Percentiles rank a stretch among this genome's conserved stretches.
These are phyloP conservation scores for Polyporus arcularius DNA, from an alignment of 768 basidiomycete species.

Conservation along the genomic window DNA sequence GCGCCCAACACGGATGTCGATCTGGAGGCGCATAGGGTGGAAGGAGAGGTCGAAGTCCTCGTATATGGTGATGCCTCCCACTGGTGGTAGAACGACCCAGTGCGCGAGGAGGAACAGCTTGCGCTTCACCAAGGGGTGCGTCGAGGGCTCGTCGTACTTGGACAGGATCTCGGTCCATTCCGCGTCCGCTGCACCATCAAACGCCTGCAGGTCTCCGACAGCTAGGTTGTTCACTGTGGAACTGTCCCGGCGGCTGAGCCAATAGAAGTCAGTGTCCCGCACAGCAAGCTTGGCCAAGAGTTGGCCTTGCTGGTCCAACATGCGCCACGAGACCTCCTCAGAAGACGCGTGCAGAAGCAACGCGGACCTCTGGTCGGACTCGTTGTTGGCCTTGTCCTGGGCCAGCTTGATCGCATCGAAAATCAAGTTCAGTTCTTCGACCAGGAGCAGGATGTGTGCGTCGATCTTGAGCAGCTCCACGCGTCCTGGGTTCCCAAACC, in stretches of 20 bases:
- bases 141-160: conserved; percentile 70
- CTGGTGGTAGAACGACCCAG: conserved; percentile 86
- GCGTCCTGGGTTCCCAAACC: conserved; percentile 46
- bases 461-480: conserved; percentile 66
- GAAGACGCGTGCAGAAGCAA: conserved; percentile 80
- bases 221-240: conserved; percentile 78
- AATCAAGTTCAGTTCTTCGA: conserved; percentile 79
- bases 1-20: conserved; percentile 81
- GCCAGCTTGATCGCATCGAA: conserved; percentile 86
- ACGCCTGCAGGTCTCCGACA: conserved; percentile 78
- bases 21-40: conserved; percentile 84
- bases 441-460: conserved; percentile 69
- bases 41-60: conserved; percentile 78
- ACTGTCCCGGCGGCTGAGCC: conserved; percentile 86
- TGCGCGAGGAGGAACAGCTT: conserved; percentile 74
- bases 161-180: conserved; percentile 87
- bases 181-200: conserved; percentile 82
- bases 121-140: conserved; percentile 72
- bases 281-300: conserved; percentile 87
- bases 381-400: conserved; percentile 71
- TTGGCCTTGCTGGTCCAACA: conserved; percentile 73
- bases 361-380: conserved; percentile 74
- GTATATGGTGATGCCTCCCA: conserved; percentile 91
- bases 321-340: conserved; percentile 87
- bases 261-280: conserved; percentile 73